Percentiles rank a stretch among this genome's conserved stretches.
Evolutionary conservation across 1,284 basidiomycete genomes (phyloP).

Genomic region (Ceraceosorus guamensis): DNA sequence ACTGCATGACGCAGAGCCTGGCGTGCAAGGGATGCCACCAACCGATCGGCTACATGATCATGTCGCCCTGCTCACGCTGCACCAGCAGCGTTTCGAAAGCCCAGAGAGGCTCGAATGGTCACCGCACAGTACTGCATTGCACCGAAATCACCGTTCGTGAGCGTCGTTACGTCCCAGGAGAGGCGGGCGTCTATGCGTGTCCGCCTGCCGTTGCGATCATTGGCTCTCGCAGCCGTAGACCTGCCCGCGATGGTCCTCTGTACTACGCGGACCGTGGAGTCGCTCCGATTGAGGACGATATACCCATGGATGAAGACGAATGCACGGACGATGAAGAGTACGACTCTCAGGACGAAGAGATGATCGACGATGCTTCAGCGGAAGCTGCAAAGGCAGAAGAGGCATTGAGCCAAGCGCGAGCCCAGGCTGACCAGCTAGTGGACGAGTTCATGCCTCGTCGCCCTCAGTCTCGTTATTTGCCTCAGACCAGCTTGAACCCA

Average conservation of each 20-base stretch:
- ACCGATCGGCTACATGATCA: slow-evolving; percentile 52
- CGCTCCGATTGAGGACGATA: not conserved
- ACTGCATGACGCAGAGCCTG: slow-evolving; percentile 65
- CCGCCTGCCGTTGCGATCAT: not conserved
- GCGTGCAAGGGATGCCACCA: slow-evolving; percentile 73
- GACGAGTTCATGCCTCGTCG: not conserved
- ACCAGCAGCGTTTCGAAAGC: slow-evolving; percentile 50
- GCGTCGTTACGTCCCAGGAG: slow-evolving; percentile 63
- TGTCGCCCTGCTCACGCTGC: slow-evolving; percentile 29
- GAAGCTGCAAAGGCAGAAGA: slow-evolving; percentile 25
- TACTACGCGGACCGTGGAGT: not conserved
- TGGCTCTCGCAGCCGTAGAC: not conserved
- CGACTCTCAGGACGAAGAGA: slow-evolving; percentile 10
- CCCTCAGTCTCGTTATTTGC: not conserved
- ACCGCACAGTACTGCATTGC: slow-evolving; percentile 80
- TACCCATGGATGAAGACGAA: not conserved
- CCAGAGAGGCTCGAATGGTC: slow-evolving; percentile 63
- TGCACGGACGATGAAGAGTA: slow-evolving; percentile 11
- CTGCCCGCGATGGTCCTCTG: not conserved
- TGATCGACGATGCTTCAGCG: slow-evolving; percentile 23
- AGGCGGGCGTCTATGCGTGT: slow-evolving; percentile 57
- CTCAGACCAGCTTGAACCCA: not conserved
- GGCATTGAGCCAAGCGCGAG: not conserved
- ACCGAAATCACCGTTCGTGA: slow-evolving; percentile 65
- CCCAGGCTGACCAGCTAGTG: not conserved